Evolutionary conservation across 176 grass and related monocot species (phyloP).

Genomic region (Paspalum notatum): DNA sequence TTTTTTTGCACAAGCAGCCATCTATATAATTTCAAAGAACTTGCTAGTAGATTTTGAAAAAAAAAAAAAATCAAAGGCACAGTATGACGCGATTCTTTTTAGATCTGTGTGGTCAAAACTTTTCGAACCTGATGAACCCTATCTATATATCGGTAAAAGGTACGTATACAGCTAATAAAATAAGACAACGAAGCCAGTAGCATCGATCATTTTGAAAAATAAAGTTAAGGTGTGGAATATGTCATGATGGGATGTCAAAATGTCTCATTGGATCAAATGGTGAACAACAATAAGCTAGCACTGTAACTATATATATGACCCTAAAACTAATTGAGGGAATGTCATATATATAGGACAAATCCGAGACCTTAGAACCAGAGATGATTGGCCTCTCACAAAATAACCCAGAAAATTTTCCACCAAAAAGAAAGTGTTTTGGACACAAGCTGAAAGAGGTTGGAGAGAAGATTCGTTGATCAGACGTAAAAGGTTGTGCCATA

Average conservation of each 20-base stretch:
- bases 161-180: neutral
- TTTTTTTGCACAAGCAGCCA: too few relatives aligned
- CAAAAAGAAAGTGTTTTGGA: neutral
- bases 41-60: too few relatives aligned
- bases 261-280: neutral
- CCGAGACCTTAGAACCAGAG: neutral
- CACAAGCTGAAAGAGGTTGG: neutral
- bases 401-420: neutral
- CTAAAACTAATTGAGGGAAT: neutral
- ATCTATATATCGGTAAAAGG: neutral
- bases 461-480: constrained; percentile 6
- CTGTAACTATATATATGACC: too few relatives aligned
- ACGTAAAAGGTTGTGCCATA: neutral
- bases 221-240: too few relatives aligned
- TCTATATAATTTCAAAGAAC: too few relatives aligned
- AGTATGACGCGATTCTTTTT: neutral
- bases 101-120: neutral
- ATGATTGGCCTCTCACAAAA: too few relatives aligned
- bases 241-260: too few relatives aligned
- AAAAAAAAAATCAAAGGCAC: too few relatives aligned
- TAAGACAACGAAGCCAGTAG: neutral
- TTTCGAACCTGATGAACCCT: neutral
- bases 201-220: neutral
- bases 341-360: neutral
- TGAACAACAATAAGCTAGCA: neutral